phyloP scores from a whole-genome alignment of 2,329 filamentous ascomycete genomes.

The Hirsutella thompsonii region DNA sequence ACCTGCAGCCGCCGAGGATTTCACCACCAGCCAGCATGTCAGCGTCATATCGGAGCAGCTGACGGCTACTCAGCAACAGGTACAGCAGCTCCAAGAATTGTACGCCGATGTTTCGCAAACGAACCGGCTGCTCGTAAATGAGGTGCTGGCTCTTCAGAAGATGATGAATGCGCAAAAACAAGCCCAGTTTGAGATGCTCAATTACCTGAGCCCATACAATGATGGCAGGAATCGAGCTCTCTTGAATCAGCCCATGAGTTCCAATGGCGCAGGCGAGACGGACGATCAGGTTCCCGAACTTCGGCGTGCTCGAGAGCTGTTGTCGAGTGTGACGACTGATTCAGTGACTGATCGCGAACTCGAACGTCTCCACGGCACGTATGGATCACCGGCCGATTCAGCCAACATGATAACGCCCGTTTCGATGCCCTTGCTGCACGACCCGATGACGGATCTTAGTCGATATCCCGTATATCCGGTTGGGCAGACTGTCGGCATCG shows the following conservation, averaged over 20 bases:
- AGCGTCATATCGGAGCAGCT: slow-evolving; percentile 80
- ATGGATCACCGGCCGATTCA: slow-evolving; percentile 41
- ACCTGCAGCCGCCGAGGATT: slow-evolving; percentile 50
- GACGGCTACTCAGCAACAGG: slow-evolving; percentile 81
- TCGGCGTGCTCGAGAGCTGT: slow-evolving; percentile 42
- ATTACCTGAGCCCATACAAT: slow-evolving; percentile 37
- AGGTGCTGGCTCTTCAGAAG: slow-evolving; percentile 48
- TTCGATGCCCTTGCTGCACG: slow-evolving; percentile 34
- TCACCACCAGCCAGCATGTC: slow-evolving; percentile 75
- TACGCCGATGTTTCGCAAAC: slow-evolving; percentile 63
- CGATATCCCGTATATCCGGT: slow-evolving; percentile 76
- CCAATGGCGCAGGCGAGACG: slow-evolving; percentile 27
- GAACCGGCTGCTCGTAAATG: slow-evolving; percentile 48
- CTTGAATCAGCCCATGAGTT: slow-evolving; percentile 17
- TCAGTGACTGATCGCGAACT: slow-evolving; percentile 39
- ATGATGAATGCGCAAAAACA: slow-evolving; percentile 45
- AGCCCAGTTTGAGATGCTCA: slow-evolving; percentile 44
- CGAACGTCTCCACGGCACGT: slow-evolving; percentile 40
- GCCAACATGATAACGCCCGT: slow-evolving; percentile 27
- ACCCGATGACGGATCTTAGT: slow-evolving; percentile 40
- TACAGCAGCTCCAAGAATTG: slow-evolving; percentile 75
- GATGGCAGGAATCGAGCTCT: slow-evolving; percentile 25
- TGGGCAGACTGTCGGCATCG: slow-evolving; percentile 80
- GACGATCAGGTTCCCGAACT: slow-evolving; percentile 40
- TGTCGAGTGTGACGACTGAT: slow-evolving; percentile 39